A percentile compares a stretch with the other conserved stretches of the same genome.
These are phyloP conservation scores for Exserohilum rostratum DNA, from an alignment of 2,329 filamentous ascomycete species.

Conservation along the genomic window DNA sequence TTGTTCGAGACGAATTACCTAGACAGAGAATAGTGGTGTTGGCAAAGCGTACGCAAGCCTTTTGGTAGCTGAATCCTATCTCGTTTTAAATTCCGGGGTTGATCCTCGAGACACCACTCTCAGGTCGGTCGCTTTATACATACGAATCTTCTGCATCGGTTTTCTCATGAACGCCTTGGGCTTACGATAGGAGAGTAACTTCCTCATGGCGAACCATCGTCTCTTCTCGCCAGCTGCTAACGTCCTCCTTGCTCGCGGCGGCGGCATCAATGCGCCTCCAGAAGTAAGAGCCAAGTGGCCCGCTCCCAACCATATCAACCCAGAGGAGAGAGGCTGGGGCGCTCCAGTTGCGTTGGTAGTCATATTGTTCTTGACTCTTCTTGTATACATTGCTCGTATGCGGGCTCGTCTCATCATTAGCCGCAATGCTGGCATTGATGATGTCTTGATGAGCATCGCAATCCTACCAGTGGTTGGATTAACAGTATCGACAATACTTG, in stretches of 20 bases:
- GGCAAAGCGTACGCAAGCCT: background rate
- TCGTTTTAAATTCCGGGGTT: background rate
- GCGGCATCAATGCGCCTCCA: background rate
- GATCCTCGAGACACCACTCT: background rate
- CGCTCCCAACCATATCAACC: background rate
- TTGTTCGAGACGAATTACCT: background rate
- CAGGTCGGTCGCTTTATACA: background rate
- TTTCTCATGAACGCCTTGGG: background rate
- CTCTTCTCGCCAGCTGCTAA: background rate
- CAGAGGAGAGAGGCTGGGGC: background rate
- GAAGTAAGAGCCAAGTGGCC: background rate
- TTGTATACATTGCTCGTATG: background rate
- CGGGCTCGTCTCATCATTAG: background rate
- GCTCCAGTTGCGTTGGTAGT: background rate
- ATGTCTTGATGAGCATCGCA: background rate
- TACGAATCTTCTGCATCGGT: background rate
- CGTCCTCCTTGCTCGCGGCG: background rate
- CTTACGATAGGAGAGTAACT: background rate
- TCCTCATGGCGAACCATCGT: background rate
- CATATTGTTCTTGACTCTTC: background rate
- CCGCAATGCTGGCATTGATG: background rate
- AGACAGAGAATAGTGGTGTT: background rate
- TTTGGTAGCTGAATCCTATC: background rate
- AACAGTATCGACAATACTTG: background rate
- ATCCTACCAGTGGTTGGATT: background rate